Percentiles rank a stretch among this genome's conserved stretches.
These are phyloP conservation scores for Xerocomus brunneocitrinus DNA, from an alignment of 768 basidiomycete genomes.

Conservation along the genomic window DNA sequence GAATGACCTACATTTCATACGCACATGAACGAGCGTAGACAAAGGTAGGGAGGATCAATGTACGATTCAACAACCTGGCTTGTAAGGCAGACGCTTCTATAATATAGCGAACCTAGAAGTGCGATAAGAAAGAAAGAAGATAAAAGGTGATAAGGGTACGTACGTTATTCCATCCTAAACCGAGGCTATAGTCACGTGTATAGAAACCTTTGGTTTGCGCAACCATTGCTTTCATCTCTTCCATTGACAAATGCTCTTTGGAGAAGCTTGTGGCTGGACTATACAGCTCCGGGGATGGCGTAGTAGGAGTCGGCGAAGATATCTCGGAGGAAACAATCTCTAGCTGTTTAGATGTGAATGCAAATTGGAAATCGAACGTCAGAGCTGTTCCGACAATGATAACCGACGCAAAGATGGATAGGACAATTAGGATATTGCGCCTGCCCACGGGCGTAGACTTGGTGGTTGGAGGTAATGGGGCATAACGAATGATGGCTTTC, in stretches of 20 bases:
- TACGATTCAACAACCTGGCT: conserved; percentile 37
- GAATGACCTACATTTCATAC: conserved; percentile 31
- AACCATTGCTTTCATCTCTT: conserved; percentile 34
- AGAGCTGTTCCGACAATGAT: conserved; percentile 9
- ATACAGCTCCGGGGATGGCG: neutral
- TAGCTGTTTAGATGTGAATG: conserved; percentile 5
- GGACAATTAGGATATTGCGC: conserved; percentile 6
- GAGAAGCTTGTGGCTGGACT: neutral
- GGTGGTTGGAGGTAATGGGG: conserved; percentile 4
- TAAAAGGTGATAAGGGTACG: conserved; percentile 3
- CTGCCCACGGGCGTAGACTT: conserved; percentile 7
- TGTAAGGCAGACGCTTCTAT: conserved; percentile 39
- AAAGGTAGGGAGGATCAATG: conserved; percentile 38
- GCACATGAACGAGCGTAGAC: conserved; percentile 43
- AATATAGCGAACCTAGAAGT: conserved; percentile 39
- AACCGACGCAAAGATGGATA: conserved; percentile 3
- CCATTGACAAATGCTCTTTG: conserved; percentile 21
- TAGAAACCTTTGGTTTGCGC: conserved; percentile 38
- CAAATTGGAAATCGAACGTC: conserved; percentile 7
- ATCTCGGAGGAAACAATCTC: conserved; percentile 1
- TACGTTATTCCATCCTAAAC: conserved; percentile 45
- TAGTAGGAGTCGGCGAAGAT: neutral
- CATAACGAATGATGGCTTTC: conserved; percentile 6
- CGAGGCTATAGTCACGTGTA: conserved; percentile 39
- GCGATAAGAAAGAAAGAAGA: neutral